Evolutionary conservation across 352 stramenopile genomes (phyloP), one percentile per base, ranked within the genome.

Genomic region (Globisporangium alternatum): DNA sequence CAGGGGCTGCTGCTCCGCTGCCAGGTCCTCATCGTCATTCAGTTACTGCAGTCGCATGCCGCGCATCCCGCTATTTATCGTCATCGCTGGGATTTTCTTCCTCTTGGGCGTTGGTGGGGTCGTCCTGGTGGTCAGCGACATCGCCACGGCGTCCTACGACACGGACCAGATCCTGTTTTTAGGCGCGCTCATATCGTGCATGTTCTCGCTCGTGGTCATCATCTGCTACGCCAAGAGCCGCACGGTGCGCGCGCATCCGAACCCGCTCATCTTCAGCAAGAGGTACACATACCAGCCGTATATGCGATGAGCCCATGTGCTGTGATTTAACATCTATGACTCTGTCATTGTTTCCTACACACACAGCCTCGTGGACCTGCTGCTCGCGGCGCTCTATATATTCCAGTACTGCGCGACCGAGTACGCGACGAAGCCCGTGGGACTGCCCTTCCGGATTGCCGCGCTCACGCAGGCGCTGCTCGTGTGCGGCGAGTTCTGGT

Each of bases 261-360:
- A 95, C 58, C 80, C 86, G 13, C 77, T 96, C 43, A 95, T 96
- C 59, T 88, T 93, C 60, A 93, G 85, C 70, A 96, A 96, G 67
- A 94, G 67, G 73, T 41, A n/a, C 9, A 44, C 48, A 5, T 43
- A 21, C 35, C 28, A 51, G 25, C 25, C n/a, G 4, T 25, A 10
- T 15, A 28, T 10, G 8, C 22, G 7, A 21, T 47, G 41, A 47
- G 43, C 43, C 17, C 45, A 22, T 56, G 41, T 21, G 3, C 33
- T 33, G 19, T 21, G 5, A 22, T 22, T 7, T 52, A 52, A 15
- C 21, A 21, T 8, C 45, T 52, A 48, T 5, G 49, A 6, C 10
- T 47, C 30, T 13, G 17, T 28, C 56, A 6, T 7, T 47, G 5
- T 21, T 30, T 28, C 7, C 28, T 39, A 41, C 28, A 56, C 30